These are phyloP conservation scores for Athelia psychrophila DNA, from an alignment of 1,284 basidiomycete species.

Conservation along the genomic window DNA sequence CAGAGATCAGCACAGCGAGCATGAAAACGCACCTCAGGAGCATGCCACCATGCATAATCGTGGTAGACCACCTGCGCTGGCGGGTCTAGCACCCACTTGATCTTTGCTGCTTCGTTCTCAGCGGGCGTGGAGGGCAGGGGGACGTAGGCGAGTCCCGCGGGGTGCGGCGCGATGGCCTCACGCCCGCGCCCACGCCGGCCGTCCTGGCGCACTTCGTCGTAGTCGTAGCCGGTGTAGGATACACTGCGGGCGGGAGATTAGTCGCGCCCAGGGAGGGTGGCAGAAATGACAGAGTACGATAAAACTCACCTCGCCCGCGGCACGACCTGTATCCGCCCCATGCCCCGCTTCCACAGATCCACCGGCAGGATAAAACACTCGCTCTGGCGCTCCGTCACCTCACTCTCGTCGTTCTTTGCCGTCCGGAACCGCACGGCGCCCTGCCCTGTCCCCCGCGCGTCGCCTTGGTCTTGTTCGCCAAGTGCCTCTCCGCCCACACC, in stretches of 20 bases:
- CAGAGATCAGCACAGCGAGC: too few species aligned
- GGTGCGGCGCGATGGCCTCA: too few species aligned
- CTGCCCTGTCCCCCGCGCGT: too few species aligned
- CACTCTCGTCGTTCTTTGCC: conserved; percentile 13
- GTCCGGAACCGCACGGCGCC: conserved; percentile 12
- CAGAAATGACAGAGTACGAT: too few species aligned
- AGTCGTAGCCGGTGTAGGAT: not conserved
- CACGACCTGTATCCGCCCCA: conserved; percentile 28
- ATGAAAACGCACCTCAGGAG: too few species aligned
- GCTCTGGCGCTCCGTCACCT: conserved; percentile 28
- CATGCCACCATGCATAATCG: conserved; percentile 1
- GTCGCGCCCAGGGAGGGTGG: too few species aligned
- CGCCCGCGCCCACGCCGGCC: not conserved
- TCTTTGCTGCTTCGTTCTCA: not conserved
- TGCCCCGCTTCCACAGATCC: conserved; percentile 35
- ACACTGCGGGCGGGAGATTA: conserved; percentile 1
- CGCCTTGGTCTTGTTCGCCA: too few species aligned
- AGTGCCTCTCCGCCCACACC: too few species aligned
- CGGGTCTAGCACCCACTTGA: conserved; percentile 4
- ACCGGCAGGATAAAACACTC: conserved; percentile 32
- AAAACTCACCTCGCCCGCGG: conserved; percentile 17
- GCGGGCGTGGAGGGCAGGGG: too few species aligned
- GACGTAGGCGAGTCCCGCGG: too few species aligned
- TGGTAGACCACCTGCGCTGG: conserved; percentile 6
- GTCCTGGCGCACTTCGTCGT: conserved; percentile 1